Evolutionary conservation across 1,284 basidiomycete genomes (phyloP), one percentile per base, ranked within the genome.

Genomic region (Cryptococcus hybrid): DNA sequence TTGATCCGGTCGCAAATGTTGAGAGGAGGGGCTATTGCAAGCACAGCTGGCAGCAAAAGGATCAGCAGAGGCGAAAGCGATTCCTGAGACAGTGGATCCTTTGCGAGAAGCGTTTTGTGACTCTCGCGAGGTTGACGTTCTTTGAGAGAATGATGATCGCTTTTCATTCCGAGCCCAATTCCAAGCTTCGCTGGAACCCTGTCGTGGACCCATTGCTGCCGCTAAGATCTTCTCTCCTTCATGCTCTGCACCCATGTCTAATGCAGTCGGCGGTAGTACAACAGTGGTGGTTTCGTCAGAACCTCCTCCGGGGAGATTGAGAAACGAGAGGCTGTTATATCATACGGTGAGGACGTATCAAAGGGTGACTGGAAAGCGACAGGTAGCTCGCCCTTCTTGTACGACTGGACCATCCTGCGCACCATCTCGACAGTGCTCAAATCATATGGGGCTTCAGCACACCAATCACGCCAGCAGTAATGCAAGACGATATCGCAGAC

Each of bases 401-500:
- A 69, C 1, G 70, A 67, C 12, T 50, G 38, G 3, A 69, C 68
- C 57, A 76, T 67, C 37, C 65, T 59, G 18, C 51, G 56, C n/a
- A 76, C 58, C 12, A 66, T 46, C 5, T 52, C 24, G 8, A 68
- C 64, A 0, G 68, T 73, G 36, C 64, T 57, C 2, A 54, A 39
- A 51, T 71, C 67, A 51, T 71, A 78, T 3, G 77, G 76, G 77
- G 75, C 55, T 70, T 70, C 7, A 78, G 61, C 0, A 78, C 74
- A 13, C 75, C 75, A 0, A 68, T 60, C 0, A 74, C 74, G 6
- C 77, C 76, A 5, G 70, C 71, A n/a, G 55, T 51, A 5, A 77
- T 52, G 55, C 74, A 77, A 3, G 66, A 64, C 2, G 64, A 56
- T 4, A 76, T 66, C 1, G 73, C 70, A 2, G 60, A 49, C 5